Evolutionary conservation across 768 basidiomycete species (phyloP), one percentile per base, ranked within the genome.

Genomic region (Phlegmacium glaucopus): DNA sequence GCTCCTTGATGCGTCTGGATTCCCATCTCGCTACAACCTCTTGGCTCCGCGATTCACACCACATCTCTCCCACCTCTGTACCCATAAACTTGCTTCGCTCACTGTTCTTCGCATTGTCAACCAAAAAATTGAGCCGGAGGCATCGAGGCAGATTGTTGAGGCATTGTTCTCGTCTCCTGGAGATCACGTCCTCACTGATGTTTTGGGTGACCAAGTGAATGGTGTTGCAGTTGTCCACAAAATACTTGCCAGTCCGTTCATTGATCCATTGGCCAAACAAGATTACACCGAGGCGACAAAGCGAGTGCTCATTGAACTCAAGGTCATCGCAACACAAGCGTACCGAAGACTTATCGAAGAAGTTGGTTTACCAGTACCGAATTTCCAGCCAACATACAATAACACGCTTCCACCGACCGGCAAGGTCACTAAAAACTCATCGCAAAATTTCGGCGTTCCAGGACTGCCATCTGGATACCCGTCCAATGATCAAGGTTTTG

Each of bases 51-150:
- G 95, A 41, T 95, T 99, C 68, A 92, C 93, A 0, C 92, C 96
- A 39, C 95, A 98, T 61, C 77, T 98, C 32, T 94, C 93, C 3
- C 94, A 98, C 66, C 77, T 98, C 48, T 97, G 94, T 74, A 96
- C 93, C 3, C 96, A 99, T 75, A 98, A 98, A 68, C 68, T 99
- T 58, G 95, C 96, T 0, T 96, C 94, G 2, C 76, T 94, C 54
- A 95, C 94, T 1, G 93, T 98, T 34, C 76, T 99, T 54, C 79
- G 94, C 62, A 92, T 99, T 57, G 87, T 98, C 65, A 97, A 98
- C 62, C 96, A 99, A 69, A 92, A 90, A 68, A 85, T 87, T 18
- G 96, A 98, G 63, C 85, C 88, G 0, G 82, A 90, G 36, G 95
- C 96, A 11, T 90, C 91, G 15, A 76, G 72, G 40, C 86, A 90